phyloP scores from a whole-genome alignment of 2,329 filamentous ascomycete species.

The Arthroderma uncinatum region DNA sequence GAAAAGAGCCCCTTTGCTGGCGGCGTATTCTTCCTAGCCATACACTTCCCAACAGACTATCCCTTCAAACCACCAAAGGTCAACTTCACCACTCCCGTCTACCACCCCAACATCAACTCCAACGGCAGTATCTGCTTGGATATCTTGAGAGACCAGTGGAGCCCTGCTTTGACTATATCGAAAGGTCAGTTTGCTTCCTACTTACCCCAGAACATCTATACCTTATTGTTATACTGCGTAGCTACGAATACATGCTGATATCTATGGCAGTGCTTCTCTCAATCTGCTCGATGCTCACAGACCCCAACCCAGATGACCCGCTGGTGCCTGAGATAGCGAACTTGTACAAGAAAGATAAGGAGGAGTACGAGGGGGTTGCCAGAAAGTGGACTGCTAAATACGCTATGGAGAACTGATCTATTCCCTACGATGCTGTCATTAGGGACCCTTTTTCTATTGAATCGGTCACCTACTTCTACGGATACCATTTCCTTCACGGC shows the following conservation, averaged over 20 bases:
- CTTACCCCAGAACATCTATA: not conserved
- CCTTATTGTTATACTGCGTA: not conserved
- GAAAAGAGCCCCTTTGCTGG: conserved; percentile 96
- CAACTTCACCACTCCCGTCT: conserved; percentile 99
- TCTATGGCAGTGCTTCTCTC: not conserved
- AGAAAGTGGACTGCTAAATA: conserved; percentile 99
- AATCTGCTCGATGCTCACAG: conserved; percentile 97
- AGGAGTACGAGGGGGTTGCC: conserved; percentile 90
- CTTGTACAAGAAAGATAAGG: conserved; percentile 98
- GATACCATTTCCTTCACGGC: no score
- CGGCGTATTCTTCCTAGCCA: conserved; percentile 97
- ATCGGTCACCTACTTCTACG: not conserved
- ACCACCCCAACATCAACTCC: conserved; percentile 99
- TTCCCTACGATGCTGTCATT: not conserved
- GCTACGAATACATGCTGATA: conserved; percentile 7
- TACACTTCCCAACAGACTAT: conserved; percentile 99
- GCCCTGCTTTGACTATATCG: conserved; percentile 91
- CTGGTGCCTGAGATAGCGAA: conserved; percentile 98
- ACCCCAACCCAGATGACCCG: conserved; percentile 97
- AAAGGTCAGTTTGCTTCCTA: conserved; percentile 58
- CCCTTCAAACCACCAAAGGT: conserved; percentile 99
- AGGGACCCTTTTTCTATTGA: not conserved
- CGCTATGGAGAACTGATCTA: conserved; percentile 56
- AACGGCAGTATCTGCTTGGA: conserved; percentile 98
- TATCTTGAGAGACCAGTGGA: conserved; percentile 98